phyloP scores from a whole-genome alignment of 108 stramenopile species.

The Stephanodiscus minutulus region DNA sequence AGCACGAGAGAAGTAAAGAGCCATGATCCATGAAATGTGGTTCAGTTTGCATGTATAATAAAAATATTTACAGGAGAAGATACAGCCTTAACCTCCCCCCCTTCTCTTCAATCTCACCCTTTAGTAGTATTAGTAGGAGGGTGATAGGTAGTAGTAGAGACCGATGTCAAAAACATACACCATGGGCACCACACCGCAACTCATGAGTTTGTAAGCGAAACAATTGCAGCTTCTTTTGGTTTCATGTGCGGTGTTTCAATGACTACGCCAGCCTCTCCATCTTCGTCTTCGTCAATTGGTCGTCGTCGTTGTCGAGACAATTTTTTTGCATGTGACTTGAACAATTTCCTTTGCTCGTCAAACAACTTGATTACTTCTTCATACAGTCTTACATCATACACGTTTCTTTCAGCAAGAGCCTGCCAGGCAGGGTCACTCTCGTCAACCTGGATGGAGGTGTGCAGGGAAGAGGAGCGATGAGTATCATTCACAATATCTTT shows the following conservation, averaged over 20 bases:
- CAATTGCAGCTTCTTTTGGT: too few species aligned
- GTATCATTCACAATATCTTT: neutral
- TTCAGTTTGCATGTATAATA: neutral
- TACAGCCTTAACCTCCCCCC: too few species aligned
- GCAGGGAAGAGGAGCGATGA: neutral
- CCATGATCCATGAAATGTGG: neutral
- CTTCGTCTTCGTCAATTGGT: too few species aligned
- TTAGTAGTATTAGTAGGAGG: too few species aligned
- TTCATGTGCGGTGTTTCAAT: too few species aligned
- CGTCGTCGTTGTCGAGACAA: too few species aligned
- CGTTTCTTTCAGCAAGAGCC: slow-evolving; percentile 4
- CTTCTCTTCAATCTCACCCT: too few species aligned
- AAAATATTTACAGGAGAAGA: neutral
- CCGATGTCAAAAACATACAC: too few species aligned
- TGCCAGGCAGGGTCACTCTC: slow-evolving; percentile 1
- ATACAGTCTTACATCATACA: slow-evolving; percentile 24
- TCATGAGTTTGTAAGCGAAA: too few species aligned
- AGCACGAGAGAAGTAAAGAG: neutral
- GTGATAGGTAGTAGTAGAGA: too few species aligned
- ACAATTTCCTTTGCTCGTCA: slow-evolving; percentile 16
- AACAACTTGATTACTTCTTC: slow-evolving; percentile 22
- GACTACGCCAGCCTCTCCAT: too few species aligned
- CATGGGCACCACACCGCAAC: too few species aligned
- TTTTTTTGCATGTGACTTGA: slow-evolving; percentile 1
- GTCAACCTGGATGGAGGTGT: neutral